phyloP scores from a whole-genome alignment of 139 green algal genomes.

The Chlorella sp. region DNA sequence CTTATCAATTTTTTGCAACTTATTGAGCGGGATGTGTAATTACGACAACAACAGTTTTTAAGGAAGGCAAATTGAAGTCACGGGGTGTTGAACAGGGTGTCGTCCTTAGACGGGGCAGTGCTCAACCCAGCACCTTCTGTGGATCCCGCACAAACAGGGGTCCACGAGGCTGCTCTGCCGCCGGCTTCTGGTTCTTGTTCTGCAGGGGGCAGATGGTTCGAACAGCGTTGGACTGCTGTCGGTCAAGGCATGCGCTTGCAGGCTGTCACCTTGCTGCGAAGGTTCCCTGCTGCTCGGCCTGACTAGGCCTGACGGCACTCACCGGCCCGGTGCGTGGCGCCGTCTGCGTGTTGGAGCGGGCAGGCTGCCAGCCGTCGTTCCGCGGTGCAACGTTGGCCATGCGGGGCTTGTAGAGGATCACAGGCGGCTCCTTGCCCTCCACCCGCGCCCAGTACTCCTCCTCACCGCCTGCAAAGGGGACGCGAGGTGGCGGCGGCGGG shows the following conservation, averaged over 20 bases:
- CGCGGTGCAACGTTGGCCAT: constrained; percentile 26
- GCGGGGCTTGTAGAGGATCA: neutral
- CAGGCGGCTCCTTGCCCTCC: neutral
- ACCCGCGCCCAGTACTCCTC: constrained; percentile 5
- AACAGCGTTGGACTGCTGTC: neutral
- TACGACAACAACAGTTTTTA: too few species aligned
- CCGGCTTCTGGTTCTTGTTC: constrained; percentile 8
- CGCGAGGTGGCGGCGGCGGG: neutral
- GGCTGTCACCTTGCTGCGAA: neutral
- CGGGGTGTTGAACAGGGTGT: too few species aligned
- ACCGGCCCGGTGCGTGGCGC: constrained; percentile 11
- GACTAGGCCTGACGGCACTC: neutral
- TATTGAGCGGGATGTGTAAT: neutral
- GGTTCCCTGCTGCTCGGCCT: neutral
- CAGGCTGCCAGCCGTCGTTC: constrained; percentile 3
- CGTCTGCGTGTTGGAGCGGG: constrained; percentile 17
- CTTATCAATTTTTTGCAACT: neutral
- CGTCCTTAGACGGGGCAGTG: neutral
- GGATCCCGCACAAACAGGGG: neutral
- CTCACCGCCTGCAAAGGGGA: neutral
- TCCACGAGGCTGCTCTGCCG: neutral
- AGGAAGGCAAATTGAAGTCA: too few species aligned
- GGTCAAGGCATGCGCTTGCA: neutral
- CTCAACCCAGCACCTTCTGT: neutral
- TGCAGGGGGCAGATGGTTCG: neutral